A percentile compares a stretch with the other conserved stretches of the same genome.
These are phyloP conservation scores for Orbilia quercus DNA, from an alignment of 2,329 filamentous ascomycete species.

Conservation along the genomic window DNA sequence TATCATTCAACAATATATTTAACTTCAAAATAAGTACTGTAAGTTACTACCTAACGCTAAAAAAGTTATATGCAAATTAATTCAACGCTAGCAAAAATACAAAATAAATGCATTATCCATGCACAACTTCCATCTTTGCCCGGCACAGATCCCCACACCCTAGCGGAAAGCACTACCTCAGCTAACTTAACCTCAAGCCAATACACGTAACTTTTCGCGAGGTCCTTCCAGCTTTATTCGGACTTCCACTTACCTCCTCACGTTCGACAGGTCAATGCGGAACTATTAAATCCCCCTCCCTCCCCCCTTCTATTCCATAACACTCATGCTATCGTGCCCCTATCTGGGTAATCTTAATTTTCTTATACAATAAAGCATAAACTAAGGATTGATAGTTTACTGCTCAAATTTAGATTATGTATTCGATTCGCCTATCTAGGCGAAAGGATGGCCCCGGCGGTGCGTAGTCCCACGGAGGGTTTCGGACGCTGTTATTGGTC, in stretches of 20 bases:
- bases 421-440: conserved; percentile 46
- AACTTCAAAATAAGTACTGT: too few relatives aligned
- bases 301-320: conserved; percentile 1
- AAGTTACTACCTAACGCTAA: too few relatives aligned
- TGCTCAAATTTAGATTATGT: conserved; percentile 13
- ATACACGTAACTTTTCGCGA: not conserved
- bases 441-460: too few relatives aligned
- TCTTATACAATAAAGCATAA: too few relatives aligned
- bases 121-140: too few relatives aligned
- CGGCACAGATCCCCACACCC: too few relatives aligned
- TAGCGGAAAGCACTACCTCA: too few relatives aligned
- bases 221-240: not conserved
- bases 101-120: too few relatives aligned
- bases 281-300: not conserved
- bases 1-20: too few relatives aligned
- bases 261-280: conserved; percentile 39
- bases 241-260: not conserved
- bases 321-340: conserved; percentile 6
- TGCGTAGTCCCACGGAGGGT: conserved; percentile 22
- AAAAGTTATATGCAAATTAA: too few relatives aligned
- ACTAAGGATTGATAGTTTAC: conserved; percentile 8
- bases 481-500: conserved; percentile 20
- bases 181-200: not conserved
- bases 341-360: too few relatives aligned
- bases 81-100: too few relatives aligned